Base-by-base conservation (phyloP, 768 basidiomycete species). In the Obba rivulosa region DNA sequence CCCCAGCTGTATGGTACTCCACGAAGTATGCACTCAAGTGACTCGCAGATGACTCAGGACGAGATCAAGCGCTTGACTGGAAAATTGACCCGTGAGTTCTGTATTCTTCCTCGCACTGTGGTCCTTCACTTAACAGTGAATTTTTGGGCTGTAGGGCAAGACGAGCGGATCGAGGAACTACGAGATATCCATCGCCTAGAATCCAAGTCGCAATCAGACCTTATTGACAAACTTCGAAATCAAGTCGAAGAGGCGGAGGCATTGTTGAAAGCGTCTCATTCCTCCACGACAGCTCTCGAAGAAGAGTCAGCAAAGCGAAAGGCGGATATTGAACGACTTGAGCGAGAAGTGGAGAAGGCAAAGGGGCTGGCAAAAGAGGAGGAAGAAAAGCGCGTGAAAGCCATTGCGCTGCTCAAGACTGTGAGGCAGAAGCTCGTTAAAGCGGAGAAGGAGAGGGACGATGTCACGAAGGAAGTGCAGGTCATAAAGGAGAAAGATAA, bases 401-500 rank as follows among this genome's bases (percentile, higher is more conserved):
- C 94, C 0, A 87, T 98, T 55, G 86, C 83, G 43, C 69, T 97
- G 22, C 72, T 99, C 49, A 97, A 97, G 69, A 92, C 92, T 1
- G 90, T 98, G n/a, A 72, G 96, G 47, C 85, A 92, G 68, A 99
- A 97, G 65, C 71, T 95, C n/a, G 91, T 97, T 23, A 97, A 92
- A 62, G 85, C 92, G 4, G 95, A 98, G 67, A 93, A 92, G 71
- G 92, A 95, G 20, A 80, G 80, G 57, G 93, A 97, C 34, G 92
- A 95, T 50, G 73, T 78, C 0, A 50, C 77, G 43, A 82, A 77
- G 59, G 87, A 90, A 55, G 59, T 72, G 25, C 68, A 68, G 2
- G 64, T 66, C 14, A 51, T 77, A 17, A 78, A 69, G 51, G 81
- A 83, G 40, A 78, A 72, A 55, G 79, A 75, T 36, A 73, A 70